Conservation (phyloP, 148 eudicot genomes). For the Diospyros lotus region DNA sequence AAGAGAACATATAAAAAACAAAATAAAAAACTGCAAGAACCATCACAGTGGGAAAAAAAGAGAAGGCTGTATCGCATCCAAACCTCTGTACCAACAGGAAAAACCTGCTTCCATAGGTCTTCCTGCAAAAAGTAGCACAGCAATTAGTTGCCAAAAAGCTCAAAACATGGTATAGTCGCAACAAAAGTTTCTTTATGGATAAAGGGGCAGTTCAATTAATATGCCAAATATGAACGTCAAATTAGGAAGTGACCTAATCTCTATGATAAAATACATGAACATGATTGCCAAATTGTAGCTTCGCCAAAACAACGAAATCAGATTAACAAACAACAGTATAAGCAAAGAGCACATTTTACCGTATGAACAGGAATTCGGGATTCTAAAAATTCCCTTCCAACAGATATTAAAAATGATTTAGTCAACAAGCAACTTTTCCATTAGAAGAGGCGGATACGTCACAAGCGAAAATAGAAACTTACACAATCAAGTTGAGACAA, state of each 20-base stretch:
- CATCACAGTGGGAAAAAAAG: background rate
- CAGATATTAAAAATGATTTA: no score
- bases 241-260: background rate
- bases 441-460: no score
- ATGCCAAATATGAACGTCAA: background rate
- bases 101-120: conserved; percentile 90
- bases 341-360: background rate
- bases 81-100: conserved; percentile 99
- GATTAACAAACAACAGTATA: background rate
- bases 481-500: no score
- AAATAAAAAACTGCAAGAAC: background rate
- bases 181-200: background rate
- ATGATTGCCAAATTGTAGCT: background rate
- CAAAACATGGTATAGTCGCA: background rate
- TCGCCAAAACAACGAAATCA: background rate
- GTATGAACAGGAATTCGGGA: no score
- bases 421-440: no score
- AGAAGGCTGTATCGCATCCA: background rate
- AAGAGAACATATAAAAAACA: conserved; percentile 2
- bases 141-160: background rate
- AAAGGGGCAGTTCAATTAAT: background rate
- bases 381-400: no score
- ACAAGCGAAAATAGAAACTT: no score
- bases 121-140: conserved; percentile 51
- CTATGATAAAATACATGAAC: background rate